Conservation (phyloP, 179 eudicot species). For the Silene coronaria region DNA sequence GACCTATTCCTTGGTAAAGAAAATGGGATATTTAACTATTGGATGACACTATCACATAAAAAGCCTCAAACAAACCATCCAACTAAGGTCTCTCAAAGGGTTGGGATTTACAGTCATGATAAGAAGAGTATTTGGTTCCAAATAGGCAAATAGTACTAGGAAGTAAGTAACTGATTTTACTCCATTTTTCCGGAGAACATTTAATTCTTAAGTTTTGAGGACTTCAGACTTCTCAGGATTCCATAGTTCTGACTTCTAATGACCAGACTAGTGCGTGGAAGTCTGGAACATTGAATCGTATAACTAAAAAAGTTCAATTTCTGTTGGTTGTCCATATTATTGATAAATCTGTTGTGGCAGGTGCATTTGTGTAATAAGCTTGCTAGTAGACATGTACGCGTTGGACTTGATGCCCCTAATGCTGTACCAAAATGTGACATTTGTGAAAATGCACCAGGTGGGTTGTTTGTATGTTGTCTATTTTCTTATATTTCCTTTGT, state of each 20-base stretch:
- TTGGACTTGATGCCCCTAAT: slow-evolving; percentile 37
- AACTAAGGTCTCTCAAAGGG: background rate
- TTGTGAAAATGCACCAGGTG: slow-evolving; percentile 41
- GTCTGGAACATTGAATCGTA: background rate
- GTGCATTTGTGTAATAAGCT: slow-evolving; percentile 37
- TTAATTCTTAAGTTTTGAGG: background rate
- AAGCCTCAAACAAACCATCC: background rate
- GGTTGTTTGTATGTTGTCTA: background rate
- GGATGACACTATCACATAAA: too few species aligned
- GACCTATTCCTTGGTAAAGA: too few species aligned
- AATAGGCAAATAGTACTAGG: background rate
- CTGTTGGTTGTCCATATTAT: background rate
- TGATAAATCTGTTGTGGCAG: slow-evolving; percentile 19
- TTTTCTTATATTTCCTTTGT: background rate
- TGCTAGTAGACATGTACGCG: slow-evolving; percentile 38
- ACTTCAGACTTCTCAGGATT: background rate
- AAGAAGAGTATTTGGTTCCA: too few species aligned
- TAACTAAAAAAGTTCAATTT: background rate
- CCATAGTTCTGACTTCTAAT: background rate
- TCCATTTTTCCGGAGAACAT: background rate
- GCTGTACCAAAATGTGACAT: slow-evolving; percentile 38
- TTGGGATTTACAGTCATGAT: too few species aligned
- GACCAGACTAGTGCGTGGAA: background rate
- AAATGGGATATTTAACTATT: too few species aligned
- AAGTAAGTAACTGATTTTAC: background rate